These are phyloP conservation scores for Diaporthe citri DNA, from an alignment of 2,329 filamentous ascomycete species.

Conservation along the genomic window DNA sequence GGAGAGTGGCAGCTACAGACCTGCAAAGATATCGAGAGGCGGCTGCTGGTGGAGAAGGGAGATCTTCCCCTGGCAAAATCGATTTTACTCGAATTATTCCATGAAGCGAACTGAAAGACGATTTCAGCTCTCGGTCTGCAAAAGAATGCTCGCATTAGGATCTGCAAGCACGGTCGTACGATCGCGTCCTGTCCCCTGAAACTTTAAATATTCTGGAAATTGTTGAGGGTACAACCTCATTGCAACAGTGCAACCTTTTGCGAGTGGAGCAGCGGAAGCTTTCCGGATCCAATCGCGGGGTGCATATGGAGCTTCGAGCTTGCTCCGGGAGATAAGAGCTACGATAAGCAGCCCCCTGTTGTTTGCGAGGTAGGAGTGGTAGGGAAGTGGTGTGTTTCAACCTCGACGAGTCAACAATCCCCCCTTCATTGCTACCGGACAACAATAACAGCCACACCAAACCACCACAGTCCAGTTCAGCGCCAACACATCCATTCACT, in stretches of 20 bases:
- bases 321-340: constrained; percentile 22
- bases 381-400: constrained; percentile 16
- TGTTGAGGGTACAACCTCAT: constrained; percentile 30
- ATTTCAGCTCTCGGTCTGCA: background rate
- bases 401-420: constrained; percentile 4
- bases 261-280: constrained; percentile 20
- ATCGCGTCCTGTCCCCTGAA: constrained; percentile 8
- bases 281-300: constrained; percentile 20
- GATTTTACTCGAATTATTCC: background rate
- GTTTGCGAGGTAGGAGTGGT: background rate
- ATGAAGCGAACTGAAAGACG: background rate
- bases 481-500: constrained; percentile 16
- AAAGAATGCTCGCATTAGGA: constrained; percentile 1
- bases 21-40: background rate
- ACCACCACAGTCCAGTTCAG: background rate
- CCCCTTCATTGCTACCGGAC: background rate
- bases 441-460: background rate
- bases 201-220: constrained; percentile 30
- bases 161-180: constrained; percentile 16
- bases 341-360: constrained; percentile 16
- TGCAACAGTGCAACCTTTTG: constrained; percentile 18
- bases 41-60: background rate
- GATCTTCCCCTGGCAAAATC: background rate
- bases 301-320: constrained; percentile 13
- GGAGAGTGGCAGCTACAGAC: background rate